Percentiles rank a stretch among this genome's conserved stretches.
These are phyloP conservation scores for Stromatinia cepivora DNA, from an alignment of 2,329 filamentous ascomycete species.

Conservation along the genomic window DNA sequence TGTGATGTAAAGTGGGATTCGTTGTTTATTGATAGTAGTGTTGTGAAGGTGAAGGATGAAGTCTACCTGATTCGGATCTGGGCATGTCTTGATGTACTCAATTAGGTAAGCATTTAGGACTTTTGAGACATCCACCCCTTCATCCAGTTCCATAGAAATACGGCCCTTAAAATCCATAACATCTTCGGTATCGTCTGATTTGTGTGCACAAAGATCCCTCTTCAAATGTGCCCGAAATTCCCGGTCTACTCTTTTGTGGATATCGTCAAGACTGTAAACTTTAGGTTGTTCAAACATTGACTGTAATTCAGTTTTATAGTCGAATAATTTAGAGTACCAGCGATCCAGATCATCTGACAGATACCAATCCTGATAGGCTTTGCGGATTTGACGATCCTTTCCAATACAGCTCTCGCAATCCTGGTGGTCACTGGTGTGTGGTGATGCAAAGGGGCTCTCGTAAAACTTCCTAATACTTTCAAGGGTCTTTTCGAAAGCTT, in stretches of 20 bases:
- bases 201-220: slow-evolving; percentile 30
- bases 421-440: slow-evolving; percentile 31
- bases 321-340: slow-evolving; percentile 30
- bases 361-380: slow-evolving; percentile 39
- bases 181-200: slow-evolving; percentile 24
- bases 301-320: slow-evolving; percentile 31
- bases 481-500: slow-evolving; percentile 26
- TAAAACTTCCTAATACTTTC: slow-evolving; percentile 29
- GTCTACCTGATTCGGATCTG: slow-evolving; percentile 22
- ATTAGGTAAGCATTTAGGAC: slow-evolving; percentile 30
- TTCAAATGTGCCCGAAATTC: slow-evolving; percentile 34
- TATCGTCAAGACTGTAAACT: slow-evolving; percentile 30
- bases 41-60: slow-evolving; percentile 29
- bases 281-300: slow-evolving; percentile 31
- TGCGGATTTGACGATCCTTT: slow-evolving; percentile 31
- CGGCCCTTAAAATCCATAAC: slow-evolving; percentile 22
- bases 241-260: slow-evolving; percentile 32
- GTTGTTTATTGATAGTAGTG: slow-evolving; percentile 31
- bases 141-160: slow-evolving; percentile 26
- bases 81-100: slow-evolving; percentile 18
- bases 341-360: slow-evolving; percentile 30
- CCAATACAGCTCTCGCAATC: slow-evolving; percentile 33
- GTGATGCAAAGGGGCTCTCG: slow-evolving; percentile 25
- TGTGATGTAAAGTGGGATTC: slow-evolving; percentile 33
- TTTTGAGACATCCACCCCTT: slow-evolving; percentile 23